Percentiles rank a stretch among this genome's conserved stretches.
Conservation (phyloP, 257 asterid species). For the Solanum chiquidenum region DNA sequence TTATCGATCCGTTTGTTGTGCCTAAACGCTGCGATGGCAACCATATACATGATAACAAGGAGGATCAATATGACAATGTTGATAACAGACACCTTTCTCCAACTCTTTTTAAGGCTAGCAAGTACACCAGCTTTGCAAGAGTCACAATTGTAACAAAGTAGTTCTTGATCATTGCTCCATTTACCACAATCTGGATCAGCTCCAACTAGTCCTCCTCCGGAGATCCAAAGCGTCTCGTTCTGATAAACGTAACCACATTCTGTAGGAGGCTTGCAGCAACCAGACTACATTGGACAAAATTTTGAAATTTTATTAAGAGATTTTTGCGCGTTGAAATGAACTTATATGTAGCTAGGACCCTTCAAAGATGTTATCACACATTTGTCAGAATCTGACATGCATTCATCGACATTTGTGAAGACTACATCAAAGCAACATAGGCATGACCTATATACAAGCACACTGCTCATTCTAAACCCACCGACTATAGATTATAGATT, state of each 20-base stretch:
- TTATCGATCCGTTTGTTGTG: constrained; percentile 62
- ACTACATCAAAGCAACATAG: not conserved
- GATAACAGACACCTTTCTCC: constrained; percentile 78
- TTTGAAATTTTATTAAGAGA: not conserved
- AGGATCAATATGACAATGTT: constrained; percentile 53
- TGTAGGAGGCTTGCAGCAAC: constrained; percentile 94
- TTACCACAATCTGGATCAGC: constrained; percentile 38
- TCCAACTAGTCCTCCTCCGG: constrained; percentile 28
- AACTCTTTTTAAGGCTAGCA: constrained; percentile 73
- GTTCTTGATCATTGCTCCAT: constrained; percentile 66
- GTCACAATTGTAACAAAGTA: constrained; percentile 55
- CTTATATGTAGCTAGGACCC: not conserved
- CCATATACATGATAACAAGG: constrained; percentile 48
- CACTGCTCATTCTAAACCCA: not conserved
- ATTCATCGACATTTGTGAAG: not conserved
- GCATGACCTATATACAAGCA: not conserved
- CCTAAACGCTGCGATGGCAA: constrained; percentile 63
- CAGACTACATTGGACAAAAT: constrained; percentile 37
- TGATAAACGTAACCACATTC: constrained; percentile 51
- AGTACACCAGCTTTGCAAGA: constrained; percentile 90
- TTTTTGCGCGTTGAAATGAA: not conserved
- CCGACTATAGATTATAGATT: not conserved
- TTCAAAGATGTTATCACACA: not conserved
- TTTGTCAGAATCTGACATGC: not conserved
- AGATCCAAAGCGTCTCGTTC: constrained; percentile 60